A percentile compares a stretch with the other conserved stretches of the same genome.
phyloP scores from a whole-genome alignment of 139 green algal genomes.

The Micractinium conductrix region DNA sequence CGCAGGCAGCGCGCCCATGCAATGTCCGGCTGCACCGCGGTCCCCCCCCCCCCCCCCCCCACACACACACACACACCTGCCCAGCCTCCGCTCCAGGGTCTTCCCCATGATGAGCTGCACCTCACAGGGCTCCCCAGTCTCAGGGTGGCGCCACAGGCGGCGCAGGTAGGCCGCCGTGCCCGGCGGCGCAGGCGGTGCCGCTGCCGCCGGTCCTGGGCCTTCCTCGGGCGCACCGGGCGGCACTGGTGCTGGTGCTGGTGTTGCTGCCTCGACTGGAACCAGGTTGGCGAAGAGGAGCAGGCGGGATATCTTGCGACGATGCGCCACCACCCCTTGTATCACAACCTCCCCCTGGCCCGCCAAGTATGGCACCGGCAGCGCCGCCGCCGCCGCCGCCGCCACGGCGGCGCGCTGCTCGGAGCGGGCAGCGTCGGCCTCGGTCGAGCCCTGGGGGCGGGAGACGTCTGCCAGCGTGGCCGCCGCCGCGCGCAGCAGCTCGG shows the following conservation, averaged over 20 bases:
- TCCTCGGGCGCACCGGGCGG: too few species aligned
- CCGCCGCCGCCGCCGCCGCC: not conserved
- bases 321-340: conserved; percentile 18
- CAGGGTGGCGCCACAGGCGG: conserved; percentile 38
- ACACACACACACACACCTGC: not conserved
- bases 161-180: conserved; percentile 20
- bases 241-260: not conserved
- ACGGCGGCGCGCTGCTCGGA: not conserved
- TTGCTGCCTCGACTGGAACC: conserved; percentile 1
- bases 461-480: conserved; percentile 18
- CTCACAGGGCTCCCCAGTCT: conserved; percentile 19
- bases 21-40: too few species aligned
- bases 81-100: conserved; percentile 33
- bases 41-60: too few species aligned
- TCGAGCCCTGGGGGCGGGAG: not conserved
- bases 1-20: not conserved
- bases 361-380: conserved; percentile 22
- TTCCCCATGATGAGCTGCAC: conserved; percentile 47
- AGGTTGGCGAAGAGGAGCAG: conserved; percentile 41
- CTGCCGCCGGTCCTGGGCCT: too few species aligned
- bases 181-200: not conserved
- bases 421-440: too few species aligned
- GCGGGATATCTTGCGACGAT: conserved; percentile 22
- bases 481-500: conserved; percentile 13
- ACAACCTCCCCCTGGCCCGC: not conserved